These are phyloP conservation scores for Mycena maculata DNA, from an alignment of 768 basidiomycete genomes.

Conservation along the genomic window DNA sequence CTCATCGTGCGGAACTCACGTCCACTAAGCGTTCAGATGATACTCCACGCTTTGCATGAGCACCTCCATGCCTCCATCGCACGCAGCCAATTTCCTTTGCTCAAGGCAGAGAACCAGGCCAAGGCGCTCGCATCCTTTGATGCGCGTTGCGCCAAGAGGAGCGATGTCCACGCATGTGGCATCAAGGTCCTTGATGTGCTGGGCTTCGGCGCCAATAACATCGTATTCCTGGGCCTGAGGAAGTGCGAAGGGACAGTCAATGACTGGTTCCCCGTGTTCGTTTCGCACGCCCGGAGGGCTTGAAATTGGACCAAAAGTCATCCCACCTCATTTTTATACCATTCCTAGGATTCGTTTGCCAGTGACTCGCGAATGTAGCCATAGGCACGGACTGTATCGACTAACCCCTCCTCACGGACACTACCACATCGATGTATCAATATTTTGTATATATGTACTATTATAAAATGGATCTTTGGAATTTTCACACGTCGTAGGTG, in stretches of 20 bases:
- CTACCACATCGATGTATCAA: slow-evolving; percentile 11
- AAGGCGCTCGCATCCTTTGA: not conserved
- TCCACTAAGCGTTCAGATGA: slow-evolving; percentile 14
- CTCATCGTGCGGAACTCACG: slow-evolving; percentile 7
- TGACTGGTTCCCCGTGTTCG: slow-evolving; percentile 11
- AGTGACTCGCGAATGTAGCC: slow-evolving; percentile 17
- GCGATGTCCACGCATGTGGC: not conserved
- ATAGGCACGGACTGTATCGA: slow-evolving; percentile 23
- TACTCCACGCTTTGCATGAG: slow-evolving; percentile 17
- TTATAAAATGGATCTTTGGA: not conserved
- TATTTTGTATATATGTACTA: not conserved
- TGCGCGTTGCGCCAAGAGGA: not conserved
- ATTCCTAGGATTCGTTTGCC: no score
- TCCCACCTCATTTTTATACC: no score
- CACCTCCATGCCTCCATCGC: slow-evolving; percentile 14
- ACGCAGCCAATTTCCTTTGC: not conserved
- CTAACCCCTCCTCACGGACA: slow-evolving; percentile 10
- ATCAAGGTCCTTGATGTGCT: slow-evolving; percentile 19
- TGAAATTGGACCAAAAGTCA: no score
- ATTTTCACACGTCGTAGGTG: no score
- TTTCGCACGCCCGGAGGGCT: not conserved
- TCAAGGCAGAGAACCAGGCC: not conserved
- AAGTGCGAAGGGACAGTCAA: not conserved
- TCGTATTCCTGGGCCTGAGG: slow-evolving; percentile 21
- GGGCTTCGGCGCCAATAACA: slow-evolving; percentile 10